phyloP scores from a whole-genome alignment of 371 early-diverging fungal species.

The Mucor velutinosus region DNA sequence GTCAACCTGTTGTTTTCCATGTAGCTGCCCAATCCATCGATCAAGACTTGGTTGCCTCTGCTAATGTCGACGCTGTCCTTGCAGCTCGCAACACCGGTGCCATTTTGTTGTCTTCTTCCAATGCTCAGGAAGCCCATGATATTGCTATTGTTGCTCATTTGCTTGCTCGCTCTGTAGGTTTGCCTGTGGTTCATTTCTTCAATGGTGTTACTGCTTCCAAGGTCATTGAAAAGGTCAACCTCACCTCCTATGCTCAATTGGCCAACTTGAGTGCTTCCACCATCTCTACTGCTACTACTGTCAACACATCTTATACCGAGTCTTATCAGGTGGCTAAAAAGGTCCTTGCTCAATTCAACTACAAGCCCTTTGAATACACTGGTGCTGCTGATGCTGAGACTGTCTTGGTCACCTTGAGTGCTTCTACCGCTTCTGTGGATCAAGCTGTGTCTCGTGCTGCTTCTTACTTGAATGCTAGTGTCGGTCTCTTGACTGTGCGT shows the following conservation, averaged over 20 bases:
- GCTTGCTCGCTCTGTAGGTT: constrained; percentile 51
- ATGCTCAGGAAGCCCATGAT: constrained; percentile 82
- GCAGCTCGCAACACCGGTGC: constrained; percentile 72
- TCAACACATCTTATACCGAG: constrained; percentile 21
- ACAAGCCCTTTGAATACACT: constrained; percentile 79
- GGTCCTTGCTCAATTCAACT: constrained; percentile 60
- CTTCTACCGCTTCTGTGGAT: constrained; percentile 42
- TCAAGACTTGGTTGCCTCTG: constrained; percentile 54
- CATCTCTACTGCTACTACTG: not conserved
- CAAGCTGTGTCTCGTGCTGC: constrained; percentile 46
- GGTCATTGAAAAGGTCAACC: constrained; percentile 49
- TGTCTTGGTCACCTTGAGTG: constrained; percentile 75
- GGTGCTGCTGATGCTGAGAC: constrained; percentile 73
- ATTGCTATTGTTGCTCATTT: constrained; percentile 73
- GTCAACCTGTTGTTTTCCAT: constrained; percentile 80
- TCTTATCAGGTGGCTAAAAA: constrained; percentile 47
- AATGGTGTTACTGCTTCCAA: constrained; percentile 64
- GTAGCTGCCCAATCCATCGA: constrained; percentile 72
- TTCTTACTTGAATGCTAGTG: constrained; percentile 23
- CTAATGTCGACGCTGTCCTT: constrained; percentile 66
- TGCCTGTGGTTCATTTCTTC: constrained; percentile 79
- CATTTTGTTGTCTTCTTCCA: constrained; percentile 67
- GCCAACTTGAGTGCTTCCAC: constrained; percentile 24
- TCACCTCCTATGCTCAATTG: constrained; percentile 52
- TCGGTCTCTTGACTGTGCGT: constrained; percentile 78